These are phyloP conservation scores for Noccaea caerulescens DNA, from an alignment of 345 rosid genomes.

Conservation along the genomic window DNA sequence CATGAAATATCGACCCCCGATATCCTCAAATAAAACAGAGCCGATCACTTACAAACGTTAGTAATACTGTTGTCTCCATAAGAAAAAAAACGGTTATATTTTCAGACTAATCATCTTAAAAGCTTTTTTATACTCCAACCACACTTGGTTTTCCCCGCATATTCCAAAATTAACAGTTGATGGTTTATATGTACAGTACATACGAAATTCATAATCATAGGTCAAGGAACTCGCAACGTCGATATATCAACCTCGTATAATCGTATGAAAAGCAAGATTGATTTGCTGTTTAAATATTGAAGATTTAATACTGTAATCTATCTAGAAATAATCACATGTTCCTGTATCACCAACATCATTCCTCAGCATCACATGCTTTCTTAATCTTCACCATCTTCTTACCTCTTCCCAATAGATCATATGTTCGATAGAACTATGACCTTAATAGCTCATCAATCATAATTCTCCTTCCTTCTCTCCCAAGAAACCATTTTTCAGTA, in stretches of 20 bases:
- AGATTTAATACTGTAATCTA: neutral
- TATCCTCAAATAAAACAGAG: neutral
- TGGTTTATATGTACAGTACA: neutral
- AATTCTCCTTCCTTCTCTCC: constrained; percentile 25
- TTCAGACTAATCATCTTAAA: neutral
- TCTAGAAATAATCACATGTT: constrained; percentile 37
- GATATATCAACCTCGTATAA: constrained; percentile 33
- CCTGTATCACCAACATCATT: constrained; percentile 38
- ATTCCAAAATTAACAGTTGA: constrained; percentile 7
- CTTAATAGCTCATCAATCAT: constrained; percentile 15
- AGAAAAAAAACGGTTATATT: neutral
- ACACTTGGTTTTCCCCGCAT: constrained; percentile 4
- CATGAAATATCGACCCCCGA: too few species aligned
- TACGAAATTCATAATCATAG: neutral
- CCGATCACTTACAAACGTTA: neutral
- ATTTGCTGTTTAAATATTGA: neutral
- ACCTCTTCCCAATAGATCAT: constrained; percentile 5
- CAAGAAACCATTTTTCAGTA: constrained; percentile 10
- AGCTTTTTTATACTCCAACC: neutral
- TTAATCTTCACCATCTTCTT: constrained; percentile 23
- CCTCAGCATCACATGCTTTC: constrained; percentile 42
- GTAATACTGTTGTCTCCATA: neutral
- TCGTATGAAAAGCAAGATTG: neutral
- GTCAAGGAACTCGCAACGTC: neutral
- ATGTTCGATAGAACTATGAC: constrained; percentile 29